These are phyloP conservation scores for Aspergillus pseudonomiae DNA, from an alignment of 2,329 filamentous ascomycete genomes.

Conservation along the genomic window DNA sequence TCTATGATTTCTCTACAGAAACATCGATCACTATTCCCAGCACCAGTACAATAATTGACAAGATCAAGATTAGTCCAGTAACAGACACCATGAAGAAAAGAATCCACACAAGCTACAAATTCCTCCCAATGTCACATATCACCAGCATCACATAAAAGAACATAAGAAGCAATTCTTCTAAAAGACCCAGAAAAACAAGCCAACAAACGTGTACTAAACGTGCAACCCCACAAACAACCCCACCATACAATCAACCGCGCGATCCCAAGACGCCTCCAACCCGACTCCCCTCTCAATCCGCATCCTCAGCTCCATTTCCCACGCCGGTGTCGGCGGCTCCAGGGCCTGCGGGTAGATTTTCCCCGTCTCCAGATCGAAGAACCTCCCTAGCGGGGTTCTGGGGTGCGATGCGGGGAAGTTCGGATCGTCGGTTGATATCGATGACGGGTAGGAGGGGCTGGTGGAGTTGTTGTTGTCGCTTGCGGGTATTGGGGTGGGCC, in stretches of 20 bases:
- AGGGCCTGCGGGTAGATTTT: constrained; percentile 17
- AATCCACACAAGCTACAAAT: no score
- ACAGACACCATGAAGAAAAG: no score
- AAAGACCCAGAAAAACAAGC: not conserved
- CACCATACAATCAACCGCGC: constrained; percentile 3
- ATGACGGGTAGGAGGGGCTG: not conserved
- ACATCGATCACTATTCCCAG: no score
- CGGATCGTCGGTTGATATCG: not conserved
- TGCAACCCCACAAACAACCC: not conserved
- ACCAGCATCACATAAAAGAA: no score
- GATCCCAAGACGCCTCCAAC: not conserved
- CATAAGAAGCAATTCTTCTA: no score
- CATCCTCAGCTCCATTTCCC: constrained; percentile 1
- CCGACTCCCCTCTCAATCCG: not conserved
- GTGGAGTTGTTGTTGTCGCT: not conserved
- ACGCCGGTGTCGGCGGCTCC: constrained; percentile 8
- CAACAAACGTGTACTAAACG: not conserved
- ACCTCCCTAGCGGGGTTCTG: constrained; percentile 16
- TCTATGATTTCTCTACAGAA: no score
- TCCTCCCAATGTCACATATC: no score
- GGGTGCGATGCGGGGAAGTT: not conserved
- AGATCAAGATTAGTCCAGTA: no score
- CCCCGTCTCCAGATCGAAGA: constrained; percentile 25
- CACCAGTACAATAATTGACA: no score
- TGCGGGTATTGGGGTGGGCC: not conserved